Evolutionary conservation across 768 basidiomycete genomes (phyloP).

Genomic region (Neoboletus magnificus): DNA sequence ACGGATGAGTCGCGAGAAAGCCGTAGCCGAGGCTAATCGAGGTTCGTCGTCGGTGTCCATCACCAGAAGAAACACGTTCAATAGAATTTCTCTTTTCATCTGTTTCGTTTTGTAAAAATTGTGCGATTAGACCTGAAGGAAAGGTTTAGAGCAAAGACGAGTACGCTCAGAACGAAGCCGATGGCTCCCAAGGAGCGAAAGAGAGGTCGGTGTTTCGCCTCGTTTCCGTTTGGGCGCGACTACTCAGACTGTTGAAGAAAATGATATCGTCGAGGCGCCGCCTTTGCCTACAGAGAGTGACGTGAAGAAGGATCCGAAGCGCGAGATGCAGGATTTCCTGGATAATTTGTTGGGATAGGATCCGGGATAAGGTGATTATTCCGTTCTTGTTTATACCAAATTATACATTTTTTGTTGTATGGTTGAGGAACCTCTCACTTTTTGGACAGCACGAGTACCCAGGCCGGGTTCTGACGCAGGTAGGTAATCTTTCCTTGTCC

Average conservation of each 20-base stretch:
- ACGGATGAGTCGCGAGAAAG: constrained; percentile 64
- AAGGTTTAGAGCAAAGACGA: constrained; percentile 55
- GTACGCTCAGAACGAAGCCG: constrained; percentile 41
- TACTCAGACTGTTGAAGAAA: constrained; percentile 25
- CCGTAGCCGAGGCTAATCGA: constrained; percentile 69
- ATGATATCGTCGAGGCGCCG: constrained; percentile 44
- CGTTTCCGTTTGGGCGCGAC: neutral
- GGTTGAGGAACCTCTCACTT: neutral
- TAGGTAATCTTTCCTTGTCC: neutral
- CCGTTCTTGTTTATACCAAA: neutral
- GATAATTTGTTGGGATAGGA: constrained; percentile 57
- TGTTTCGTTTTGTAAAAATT: neutral
- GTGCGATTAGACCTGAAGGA: constrained; percentile 51
- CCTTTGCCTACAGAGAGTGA: constrained; percentile 43
- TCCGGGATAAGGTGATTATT: neutral
- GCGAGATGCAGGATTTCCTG: constrained; percentile 67
- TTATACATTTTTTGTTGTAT: neutral
- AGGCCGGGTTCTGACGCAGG: neutral
- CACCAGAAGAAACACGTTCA: too few relatives aligned
- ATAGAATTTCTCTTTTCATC: neutral
- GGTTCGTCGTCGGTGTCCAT: constrained; percentile 40
- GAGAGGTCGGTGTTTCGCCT: constrained; percentile 32
- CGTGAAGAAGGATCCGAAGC: constrained; percentile 42
- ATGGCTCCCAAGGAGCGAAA: constrained; percentile 34
- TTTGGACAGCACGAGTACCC: neutral